phyloP scores from a whole-genome alignment of 2,329 filamentous ascomycete species.

The Escovopsis sp. region DNA sequence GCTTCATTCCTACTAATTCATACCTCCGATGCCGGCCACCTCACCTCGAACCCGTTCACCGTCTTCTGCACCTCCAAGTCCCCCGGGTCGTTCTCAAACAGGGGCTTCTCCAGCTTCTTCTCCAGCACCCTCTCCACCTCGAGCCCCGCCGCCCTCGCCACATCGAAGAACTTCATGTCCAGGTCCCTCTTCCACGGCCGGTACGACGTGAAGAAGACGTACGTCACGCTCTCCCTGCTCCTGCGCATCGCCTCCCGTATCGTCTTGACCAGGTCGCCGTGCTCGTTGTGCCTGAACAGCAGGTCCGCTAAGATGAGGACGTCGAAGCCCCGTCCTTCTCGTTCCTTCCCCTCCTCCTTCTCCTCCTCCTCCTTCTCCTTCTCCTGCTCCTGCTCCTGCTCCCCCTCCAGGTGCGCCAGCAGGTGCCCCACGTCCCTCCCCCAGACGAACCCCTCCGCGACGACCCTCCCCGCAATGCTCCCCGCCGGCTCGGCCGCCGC shows the following conservation, averaged over 20 bases:
- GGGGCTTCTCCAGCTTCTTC: slow-evolving; percentile 65
- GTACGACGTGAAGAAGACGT: slow-evolving; percentile 92
- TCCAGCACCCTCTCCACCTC: slow-evolving; percentile 68
- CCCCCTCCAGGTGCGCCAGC: slow-evolving; percentile 33
- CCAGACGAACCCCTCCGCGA: slow-evolving; percentile 70
- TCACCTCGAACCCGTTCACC: slow-evolving; percentile 63
- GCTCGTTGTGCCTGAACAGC: slow-evolving; percentile 83
- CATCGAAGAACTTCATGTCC: slow-evolving; percentile 75
- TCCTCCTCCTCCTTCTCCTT: too few relatives aligned
- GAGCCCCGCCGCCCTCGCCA: slow-evolving; percentile 57
- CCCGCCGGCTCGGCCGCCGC: slow-evolving; percentile 14
- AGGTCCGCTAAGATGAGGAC: slow-evolving; percentile 77
- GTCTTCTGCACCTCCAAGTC: slow-evolving; percentile 70
- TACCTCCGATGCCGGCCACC: slow-evolving; percentile 36
- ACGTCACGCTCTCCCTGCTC: slow-evolving; percentile 42
- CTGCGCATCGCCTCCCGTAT: slow-evolving; percentile 52
- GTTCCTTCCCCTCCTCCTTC: slow-evolving; percentile 5
- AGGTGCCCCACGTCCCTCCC: slow-evolving; percentile 49
- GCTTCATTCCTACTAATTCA: too few relatives aligned
- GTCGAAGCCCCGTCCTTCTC: slow-evolving; percentile 45
- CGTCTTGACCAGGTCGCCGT: slow-evolving; percentile 59
- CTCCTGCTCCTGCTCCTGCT: slow-evolving; percentile 3
- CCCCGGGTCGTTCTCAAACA: slow-evolving; percentile 82
- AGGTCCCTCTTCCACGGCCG: slow-evolving; percentile 77
- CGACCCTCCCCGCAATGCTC: slow-evolving; percentile 24